These are phyloP conservation scores for Lagerstroemia speciosa DNA, from an alignment of 345 rosid genomes.

Conservation along the genomic window DNA sequence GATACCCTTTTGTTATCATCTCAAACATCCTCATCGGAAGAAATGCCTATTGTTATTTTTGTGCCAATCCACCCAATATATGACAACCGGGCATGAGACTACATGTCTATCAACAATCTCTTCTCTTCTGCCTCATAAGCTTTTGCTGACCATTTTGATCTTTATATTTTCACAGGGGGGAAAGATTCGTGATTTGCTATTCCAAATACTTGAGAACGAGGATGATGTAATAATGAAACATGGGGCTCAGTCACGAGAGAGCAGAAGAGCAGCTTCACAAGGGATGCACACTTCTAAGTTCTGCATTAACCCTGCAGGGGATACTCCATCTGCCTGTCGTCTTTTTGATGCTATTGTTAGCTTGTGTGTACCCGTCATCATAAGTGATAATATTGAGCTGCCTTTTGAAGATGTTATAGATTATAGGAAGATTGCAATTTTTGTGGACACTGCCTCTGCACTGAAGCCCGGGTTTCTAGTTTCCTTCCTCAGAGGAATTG, in stretches of 20 bases:
- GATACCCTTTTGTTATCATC: background rate
- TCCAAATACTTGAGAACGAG: constrained; percentile 77
- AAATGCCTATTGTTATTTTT: background rate
- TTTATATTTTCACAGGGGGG: constrained; percentile 54
- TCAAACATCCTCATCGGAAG: background rate
- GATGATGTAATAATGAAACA: constrained; percentile 75
- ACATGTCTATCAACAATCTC: background rate
- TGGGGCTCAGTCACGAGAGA: constrained; percentile 95
- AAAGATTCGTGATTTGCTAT: constrained; percentile 82
- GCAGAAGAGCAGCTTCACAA: constrained; percentile 71
- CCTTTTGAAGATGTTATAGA: constrained; percentile 94
- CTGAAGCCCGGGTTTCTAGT: constrained; percentile 60
- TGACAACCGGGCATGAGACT: background rate
- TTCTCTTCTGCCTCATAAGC: background rate
- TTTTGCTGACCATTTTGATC: background rate
- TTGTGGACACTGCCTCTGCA: constrained; percentile 59
- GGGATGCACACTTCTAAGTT: constrained; percentile 97
- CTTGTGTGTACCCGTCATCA: constrained; percentile 85
- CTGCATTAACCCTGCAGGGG: constrained; percentile 97
- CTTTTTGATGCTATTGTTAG: constrained; percentile 97
- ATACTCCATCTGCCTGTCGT: constrained; percentile 97
- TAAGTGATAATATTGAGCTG: constrained; percentile 83
- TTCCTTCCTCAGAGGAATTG: constrained; percentile 46
- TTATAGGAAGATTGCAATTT: constrained; percentile 72
- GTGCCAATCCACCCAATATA: background rate